phyloP scores from a whole-genome alignment of 371 early-diverging fungal genomes.

The Mucor circinelloides region DNA sequence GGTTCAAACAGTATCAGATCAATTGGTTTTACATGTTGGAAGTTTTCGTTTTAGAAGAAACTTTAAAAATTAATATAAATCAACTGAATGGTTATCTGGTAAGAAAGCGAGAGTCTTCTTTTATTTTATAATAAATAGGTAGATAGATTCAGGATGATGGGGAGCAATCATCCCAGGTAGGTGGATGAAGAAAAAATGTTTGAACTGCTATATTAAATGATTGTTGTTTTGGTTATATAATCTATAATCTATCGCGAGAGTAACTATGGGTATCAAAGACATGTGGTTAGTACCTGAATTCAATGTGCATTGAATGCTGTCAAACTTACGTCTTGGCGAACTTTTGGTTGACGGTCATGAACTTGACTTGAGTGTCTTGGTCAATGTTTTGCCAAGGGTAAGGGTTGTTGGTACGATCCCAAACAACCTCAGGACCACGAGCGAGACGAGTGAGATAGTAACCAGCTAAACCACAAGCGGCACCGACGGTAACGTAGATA shows the following conservation, averaged over 20 bases:
- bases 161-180: background rate
- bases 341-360: constrained; percentile 58
- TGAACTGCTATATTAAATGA: constrained; percentile 3
- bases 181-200: constrained; percentile 2
- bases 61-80: background rate
- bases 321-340: constrained; percentile 49
- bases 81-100: background rate
- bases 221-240: background rate
- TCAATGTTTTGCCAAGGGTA: constrained; percentile 61
- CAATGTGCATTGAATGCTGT: too few species aligned
- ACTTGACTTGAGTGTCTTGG: constrained; percentile 55
- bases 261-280: background rate
- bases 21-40: background rate
- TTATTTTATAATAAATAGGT: constrained; percentile 3
- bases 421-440: constrained; percentile 56
- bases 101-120: background rate
- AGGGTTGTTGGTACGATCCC: constrained; percentile 57
- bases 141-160: background rate
- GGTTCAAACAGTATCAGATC: background rate
- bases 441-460: constrained; percentile 54
- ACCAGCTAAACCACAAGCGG: constrained; percentile 52
- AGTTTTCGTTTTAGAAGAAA: background rate
- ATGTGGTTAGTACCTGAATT: background rate
- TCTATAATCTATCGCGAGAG: constrained; percentile 23
- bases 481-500: constrained; percentile 51